Conservation (phyloP, 176 grass and related monocot species). For the Musa schizocarpa region DNA sequence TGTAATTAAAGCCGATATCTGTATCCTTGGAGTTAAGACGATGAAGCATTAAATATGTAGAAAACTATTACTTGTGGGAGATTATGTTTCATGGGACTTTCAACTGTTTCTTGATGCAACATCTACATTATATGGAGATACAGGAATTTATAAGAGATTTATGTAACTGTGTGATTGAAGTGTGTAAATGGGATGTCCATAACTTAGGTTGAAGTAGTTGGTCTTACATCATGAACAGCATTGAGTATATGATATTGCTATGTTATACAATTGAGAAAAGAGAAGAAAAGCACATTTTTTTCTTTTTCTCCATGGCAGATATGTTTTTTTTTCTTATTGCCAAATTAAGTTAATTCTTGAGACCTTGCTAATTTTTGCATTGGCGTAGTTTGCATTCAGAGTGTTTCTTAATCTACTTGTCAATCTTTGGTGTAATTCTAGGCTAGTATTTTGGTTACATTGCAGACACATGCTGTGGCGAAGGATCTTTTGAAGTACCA, state of each 20-base stretch:
- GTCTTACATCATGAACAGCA: background rate
- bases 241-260: background rate
- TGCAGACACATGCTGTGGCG: constrained; percentile 79
- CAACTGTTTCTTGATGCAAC: too few relatives aligned
- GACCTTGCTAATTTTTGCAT: background rate
- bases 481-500: constrained; percentile 93
- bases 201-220: background rate
- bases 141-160: too few relatives aligned
- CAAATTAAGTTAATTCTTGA: background rate
- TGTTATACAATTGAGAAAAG: background rate
- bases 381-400: background rate
- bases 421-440: background rate
- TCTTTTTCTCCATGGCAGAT: background rate
- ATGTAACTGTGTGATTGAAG: background rate
- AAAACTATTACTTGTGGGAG: too few relatives aligned
- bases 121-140: too few relatives aligned
- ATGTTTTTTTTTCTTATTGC: background rate
- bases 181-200: background rate
- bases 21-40: too few relatives aligned
- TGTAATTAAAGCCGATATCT: too few relatives aligned
- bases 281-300: background rate
- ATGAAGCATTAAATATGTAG: too few relatives aligned
- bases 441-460: background rate
- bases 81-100: too few relatives aligned
- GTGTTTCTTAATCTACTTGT: background rate